Conservation (phyloP, 2,329 filamentous ascomycete species). For the Scedosporium minutisporum region DNA sequence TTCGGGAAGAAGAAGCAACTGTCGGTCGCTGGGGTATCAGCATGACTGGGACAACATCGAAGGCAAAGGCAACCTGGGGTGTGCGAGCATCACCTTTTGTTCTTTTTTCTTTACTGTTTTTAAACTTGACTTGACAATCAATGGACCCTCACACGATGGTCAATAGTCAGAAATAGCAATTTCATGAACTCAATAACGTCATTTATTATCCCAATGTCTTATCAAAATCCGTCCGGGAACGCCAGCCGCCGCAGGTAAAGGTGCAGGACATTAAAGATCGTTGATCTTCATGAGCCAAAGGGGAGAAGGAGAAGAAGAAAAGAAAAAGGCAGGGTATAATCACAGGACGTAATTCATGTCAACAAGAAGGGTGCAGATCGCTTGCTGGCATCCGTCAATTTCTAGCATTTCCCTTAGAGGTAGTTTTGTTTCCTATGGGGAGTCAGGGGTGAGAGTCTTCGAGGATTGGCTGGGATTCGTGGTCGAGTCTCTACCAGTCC, state of each 20-base stretch:
- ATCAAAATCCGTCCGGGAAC: no score
- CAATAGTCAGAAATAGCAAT: no score
- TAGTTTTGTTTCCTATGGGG: no score
- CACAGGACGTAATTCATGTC: background rate
- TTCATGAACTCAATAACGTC: no score
- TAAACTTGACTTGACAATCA: no score
- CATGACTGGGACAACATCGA: background rate
- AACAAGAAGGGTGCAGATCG: background rate
- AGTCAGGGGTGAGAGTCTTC: background rate
- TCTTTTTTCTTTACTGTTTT: background rate
- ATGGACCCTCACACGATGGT: no score
- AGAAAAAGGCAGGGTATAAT: background rate
- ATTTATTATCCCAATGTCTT: no score
- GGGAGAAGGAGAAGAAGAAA: no score
- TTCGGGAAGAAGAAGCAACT: background rate
- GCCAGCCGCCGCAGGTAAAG: no score
- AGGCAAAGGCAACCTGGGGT: background rate
- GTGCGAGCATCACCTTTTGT: background rate
- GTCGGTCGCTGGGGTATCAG: background rate
- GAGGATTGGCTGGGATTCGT: background rate
- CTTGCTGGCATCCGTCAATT: background rate
- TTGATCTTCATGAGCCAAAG: no score
- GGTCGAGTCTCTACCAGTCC: slow-evolving; percentile 40
- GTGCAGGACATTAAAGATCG: no score
- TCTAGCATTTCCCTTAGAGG: no score